Evolutionary conservation across 306 rosid species (phyloP).

Genomic region (Fagus sylvatica): DNA sequence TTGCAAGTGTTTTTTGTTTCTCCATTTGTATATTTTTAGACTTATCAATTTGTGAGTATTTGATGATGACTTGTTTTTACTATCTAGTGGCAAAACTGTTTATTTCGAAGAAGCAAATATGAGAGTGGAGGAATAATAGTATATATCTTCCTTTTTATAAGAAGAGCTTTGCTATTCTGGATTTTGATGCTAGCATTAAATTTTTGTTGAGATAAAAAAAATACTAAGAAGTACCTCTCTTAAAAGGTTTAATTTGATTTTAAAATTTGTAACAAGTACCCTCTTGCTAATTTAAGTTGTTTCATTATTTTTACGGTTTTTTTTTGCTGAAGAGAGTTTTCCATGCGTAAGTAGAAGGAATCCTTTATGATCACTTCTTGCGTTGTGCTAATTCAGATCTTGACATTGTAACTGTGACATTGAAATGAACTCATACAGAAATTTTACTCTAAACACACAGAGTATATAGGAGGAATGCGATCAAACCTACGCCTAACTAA

Average conservation of each 20-base stretch:
- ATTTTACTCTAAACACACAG: too few species aligned
- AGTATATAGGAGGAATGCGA: too few species aligned
- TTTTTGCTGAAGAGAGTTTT: constrained; percentile 79
- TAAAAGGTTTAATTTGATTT: neutral
- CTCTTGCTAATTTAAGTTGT: constrained; percentile 2
- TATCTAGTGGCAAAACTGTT: constrained; percentile 76
- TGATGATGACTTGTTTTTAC: constrained; percentile 72
- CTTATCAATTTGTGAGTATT: too few species aligned
- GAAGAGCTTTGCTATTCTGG: neutral
- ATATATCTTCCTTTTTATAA: neutral
- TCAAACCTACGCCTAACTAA: too few species aligned
- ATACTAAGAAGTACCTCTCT: neutral
- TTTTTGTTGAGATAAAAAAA: neutral
- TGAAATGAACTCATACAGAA: constrained; percentile 57
- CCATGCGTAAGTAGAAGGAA: constrained; percentile 78
- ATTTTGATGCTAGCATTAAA: neutral
- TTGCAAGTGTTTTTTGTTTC: too few species aligned
- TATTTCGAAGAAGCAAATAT: constrained; percentile 77
- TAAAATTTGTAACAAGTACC: neutral
- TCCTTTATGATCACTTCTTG: constrained; percentile 81
- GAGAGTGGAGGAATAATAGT: constrained; percentile 57
- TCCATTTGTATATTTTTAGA: too few species aligned
- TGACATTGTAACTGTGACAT: constrained; percentile 69
- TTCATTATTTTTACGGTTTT: constrained; percentile 30
- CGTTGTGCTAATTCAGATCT: constrained; percentile 79